Evolutionary conservation across 306 rosid species (phyloP), one percentile per base, ranked within the genome.

Genomic region (Prosopis cineraria): DNA sequence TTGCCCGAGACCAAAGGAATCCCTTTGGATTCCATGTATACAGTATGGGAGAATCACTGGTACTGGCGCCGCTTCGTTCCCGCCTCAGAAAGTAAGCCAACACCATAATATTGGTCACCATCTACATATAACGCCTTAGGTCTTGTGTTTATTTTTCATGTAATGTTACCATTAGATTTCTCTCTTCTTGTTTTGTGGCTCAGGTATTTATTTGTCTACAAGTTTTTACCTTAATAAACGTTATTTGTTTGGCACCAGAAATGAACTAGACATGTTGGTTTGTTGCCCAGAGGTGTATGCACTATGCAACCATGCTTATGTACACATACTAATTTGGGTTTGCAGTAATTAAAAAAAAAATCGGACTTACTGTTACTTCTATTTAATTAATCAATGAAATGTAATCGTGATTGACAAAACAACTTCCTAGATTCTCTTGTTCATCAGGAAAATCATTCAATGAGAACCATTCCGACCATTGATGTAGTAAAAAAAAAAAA

Each of bases 1-100:
- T 71, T 93, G 75, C 97, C 94, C 17, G 96, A 93, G 83, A 90
- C 97, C 2, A 93, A 87, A 74, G 96, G 90, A 4, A 81, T 93
- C 69, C 89, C 90, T 0, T 20, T 93, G 73, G 88, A 90, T n/a
- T 80, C 85, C 0, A 88, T 90, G 92, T 31, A 82, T 40, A 47
- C 48, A 0, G 83, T 93, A 3, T 93, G 96, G 94, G 87, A 68
- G 34, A 84, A 65, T 53, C 98, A 93, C 73, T 90, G 98, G 96
- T 93, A 47, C 40, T 90, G 94, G 94, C 40, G 70, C 2, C 82
- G 90, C 43, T 93, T 83, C 60, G 91, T 86, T 36, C 8, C 12
- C 31, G 17, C 19, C 29, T 41, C 13, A 53, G 30, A 44, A 13
- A 20, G n/a, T 9, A 20, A 33, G 9, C 10, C 81, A 48, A 56